phyloP scores from a whole-genome alignment of 164 flowering plant genomes.

The Amborella trichopoda region DNA sequence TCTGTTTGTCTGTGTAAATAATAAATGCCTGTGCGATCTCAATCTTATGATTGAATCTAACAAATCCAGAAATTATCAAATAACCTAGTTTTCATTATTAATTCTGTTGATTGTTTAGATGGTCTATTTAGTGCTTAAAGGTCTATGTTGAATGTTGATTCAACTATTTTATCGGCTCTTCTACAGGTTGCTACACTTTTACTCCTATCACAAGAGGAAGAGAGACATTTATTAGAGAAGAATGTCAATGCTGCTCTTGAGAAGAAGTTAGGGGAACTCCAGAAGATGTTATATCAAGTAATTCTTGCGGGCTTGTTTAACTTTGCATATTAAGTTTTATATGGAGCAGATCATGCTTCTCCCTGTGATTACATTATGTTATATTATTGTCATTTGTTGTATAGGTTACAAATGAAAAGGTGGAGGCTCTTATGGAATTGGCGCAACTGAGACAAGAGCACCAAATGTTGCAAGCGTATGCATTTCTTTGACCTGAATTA shows the following conservation, averaged over 20 bases:
- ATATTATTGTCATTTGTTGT: constrained; percentile 1
- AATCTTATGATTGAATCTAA: too few species aligned
- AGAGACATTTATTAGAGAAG: constrained; percentile 73
- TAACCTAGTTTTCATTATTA: too few species aligned
- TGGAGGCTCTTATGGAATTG: constrained; percentile 83
- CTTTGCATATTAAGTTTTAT: background rate
- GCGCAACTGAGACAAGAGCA: constrained; percentile 65
- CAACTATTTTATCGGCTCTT: too few species aligned
- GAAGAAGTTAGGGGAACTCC: constrained; percentile 76
- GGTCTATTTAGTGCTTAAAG: too few species aligned
- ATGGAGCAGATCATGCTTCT: background rate
- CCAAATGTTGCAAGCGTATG: constrained; percentile 60
- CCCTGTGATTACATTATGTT: background rate
- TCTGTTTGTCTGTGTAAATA: background rate
- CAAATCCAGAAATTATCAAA: too few species aligned
- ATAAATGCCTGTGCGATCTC: too few species aligned
- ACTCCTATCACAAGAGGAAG: constrained; percentile 92
- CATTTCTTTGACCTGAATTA: background rate
- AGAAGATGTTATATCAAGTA: constrained; percentile 76
- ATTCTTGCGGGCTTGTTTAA: constrained; percentile 4
- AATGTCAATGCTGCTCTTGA: constrained; percentile 69
- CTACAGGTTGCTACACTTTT: constrained; percentile 68
- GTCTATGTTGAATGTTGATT: too few species aligned
- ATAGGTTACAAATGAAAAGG: constrained; percentile 95
- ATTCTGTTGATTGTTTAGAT: too few species aligned